phyloP scores from a whole-genome alignment of 257 asterid genomes.

The Gentiana dahurica region DNA sequence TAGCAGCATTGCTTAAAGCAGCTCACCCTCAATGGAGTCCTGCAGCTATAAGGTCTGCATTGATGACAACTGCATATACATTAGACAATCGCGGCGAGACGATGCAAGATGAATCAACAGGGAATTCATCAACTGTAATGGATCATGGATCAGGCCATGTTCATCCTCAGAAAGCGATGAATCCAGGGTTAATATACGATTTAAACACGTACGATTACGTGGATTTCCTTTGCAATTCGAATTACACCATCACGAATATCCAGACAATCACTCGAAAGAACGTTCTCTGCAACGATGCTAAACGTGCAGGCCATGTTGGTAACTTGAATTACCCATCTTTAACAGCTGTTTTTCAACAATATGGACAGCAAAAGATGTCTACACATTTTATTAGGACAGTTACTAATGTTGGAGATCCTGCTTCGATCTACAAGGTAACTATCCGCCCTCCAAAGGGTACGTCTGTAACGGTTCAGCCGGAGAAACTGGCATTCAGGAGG shows the following conservation, averaged over 20 bases:
- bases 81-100: slow-evolving; percentile 49
- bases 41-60: slow-evolving; percentile 74
- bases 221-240: slow-evolving; percentile 72
- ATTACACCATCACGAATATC: slow-evolving; percentile 57
- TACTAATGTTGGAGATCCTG: slow-evolving; percentile 63
- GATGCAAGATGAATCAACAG: slow-evolving; percentile 71
- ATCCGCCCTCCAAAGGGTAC: slow-evolving; percentile 38
- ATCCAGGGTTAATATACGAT: slow-evolving; percentile 78
- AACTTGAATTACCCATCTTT: slow-evolving; percentile 76
- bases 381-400: slow-evolving; percentile 70
- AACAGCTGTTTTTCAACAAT: slow-evolving; percentile 59
- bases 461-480: slow-evolving; percentile 62
- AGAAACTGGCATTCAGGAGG: slow-evolving; percentile 53
- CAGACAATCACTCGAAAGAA: slow-evolving; percentile 36
- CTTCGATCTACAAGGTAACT: slow-evolving; percentile 40
- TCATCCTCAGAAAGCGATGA: slow-evolving; percentile 81
- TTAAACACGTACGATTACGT: slow-evolving; percentile 50
- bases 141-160: slow-evolving; percentile 90
- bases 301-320: slow-evolving; percentile 65
- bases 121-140: slow-evolving; percentile 66
- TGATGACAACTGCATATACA: slow-evolving; percentile 84
- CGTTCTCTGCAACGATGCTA: slow-evolving; percentile 56
- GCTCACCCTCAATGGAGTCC: slow-evolving; percentile 96
- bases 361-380: slow-evolving; percentile 52
- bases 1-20: slow-evolving; percentile 73